phyloP scores from a whole-genome alignment of 495 filamentous ascomycete species.

The Hypoxylon fuscum region DNA sequence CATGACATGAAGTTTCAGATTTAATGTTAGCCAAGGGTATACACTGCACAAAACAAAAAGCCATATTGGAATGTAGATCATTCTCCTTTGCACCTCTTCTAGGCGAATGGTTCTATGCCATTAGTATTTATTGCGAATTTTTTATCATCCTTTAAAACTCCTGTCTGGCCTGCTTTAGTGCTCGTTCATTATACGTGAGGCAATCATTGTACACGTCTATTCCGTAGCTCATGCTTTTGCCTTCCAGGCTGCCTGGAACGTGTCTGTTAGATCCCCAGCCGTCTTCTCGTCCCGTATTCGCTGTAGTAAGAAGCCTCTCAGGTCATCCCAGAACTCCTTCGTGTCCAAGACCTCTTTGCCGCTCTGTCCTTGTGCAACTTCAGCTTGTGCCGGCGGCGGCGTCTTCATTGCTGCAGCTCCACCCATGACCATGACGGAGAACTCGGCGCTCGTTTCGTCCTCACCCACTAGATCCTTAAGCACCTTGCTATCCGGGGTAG shows the following conservation, averaged over 20 bases:
- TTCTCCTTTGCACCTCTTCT: conserved; percentile 27
- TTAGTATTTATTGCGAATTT: conserved; percentile 29
- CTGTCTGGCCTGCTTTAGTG: conserved; percentile 2
- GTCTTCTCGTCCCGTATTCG: conserved; percentile 76
- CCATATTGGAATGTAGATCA: conserved; percentile 42
- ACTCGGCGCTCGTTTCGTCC: conserved; percentile 67
- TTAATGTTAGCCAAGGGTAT: conserved; percentile 45
- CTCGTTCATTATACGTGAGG: background rate
- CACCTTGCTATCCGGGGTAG: conserved; percentile 73
- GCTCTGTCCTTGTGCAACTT: conserved; percentile 62
- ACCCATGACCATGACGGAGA: conserved; percentile 88
- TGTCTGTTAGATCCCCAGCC: conserved; percentile 67
- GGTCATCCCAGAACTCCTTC: conserved; percentile 87
- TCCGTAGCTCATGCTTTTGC: conserved; percentile 41
- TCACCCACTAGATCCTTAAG: conserved; percentile 64
- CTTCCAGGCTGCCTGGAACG: conserved; percentile 77
- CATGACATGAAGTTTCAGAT: conserved; percentile 42
- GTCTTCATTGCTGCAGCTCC: conserved; percentile 57
- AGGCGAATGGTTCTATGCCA: conserved; percentile 22
- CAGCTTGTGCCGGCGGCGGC: conserved; percentile 45
- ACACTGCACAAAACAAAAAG: conserved; percentile 39
- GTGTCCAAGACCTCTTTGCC: conserved; percentile 68
- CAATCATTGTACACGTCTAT: background rate
- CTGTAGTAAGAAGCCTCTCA: conserved; percentile 81
- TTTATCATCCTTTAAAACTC: background rate